A percentile compares a stretch with the other conserved stretches of the same genome.
These are phyloP conservation scores for Gossypium davidsonii DNA, from an alignment of 441 rosid species.

Conservation along the genomic window DNA sequence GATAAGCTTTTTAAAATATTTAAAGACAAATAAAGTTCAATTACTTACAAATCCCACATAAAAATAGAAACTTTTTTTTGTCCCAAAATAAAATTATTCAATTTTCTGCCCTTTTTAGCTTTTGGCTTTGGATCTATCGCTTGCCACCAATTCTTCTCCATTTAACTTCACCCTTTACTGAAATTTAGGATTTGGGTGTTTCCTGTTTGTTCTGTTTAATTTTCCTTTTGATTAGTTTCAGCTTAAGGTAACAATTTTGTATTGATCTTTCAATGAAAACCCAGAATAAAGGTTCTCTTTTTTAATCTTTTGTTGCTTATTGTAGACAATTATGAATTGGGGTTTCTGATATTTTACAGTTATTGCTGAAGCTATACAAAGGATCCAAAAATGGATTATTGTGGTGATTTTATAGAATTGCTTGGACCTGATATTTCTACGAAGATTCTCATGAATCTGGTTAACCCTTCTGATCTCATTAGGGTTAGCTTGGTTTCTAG, in stretches of 20 bases:
- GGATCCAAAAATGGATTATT: constrained; percentile 21
- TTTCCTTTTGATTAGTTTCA: not conserved
- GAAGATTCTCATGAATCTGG: constrained; percentile 33
- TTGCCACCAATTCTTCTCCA: not conserved
- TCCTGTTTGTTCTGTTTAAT: not conserved
- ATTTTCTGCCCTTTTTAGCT: not conserved
- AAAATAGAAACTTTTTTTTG: no score
- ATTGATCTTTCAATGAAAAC: no score
- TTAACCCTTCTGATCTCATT: constrained; percentile 44
- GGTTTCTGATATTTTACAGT: no score
- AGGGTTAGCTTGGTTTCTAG: constrained; percentile 36
- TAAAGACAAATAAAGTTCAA: not conserved
- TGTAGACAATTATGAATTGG: not conserved
- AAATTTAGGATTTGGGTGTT: not conserved
- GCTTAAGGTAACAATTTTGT: no score
- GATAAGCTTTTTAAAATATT: no score
- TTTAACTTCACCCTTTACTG: not conserved
- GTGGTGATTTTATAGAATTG: constrained; percentile 29
- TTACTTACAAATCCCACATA: not conserved
- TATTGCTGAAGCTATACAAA: constrained; percentile 8
- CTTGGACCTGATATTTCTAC: constrained; percentile 36
- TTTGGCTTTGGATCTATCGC: not conserved
- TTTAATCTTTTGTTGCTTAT: not conserved
- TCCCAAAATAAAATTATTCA: no score
- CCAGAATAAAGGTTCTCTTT: not conserved